phyloP scores from a whole-genome alignment of 352 stramenopile genomes.

The Albugo candida region DNA sequence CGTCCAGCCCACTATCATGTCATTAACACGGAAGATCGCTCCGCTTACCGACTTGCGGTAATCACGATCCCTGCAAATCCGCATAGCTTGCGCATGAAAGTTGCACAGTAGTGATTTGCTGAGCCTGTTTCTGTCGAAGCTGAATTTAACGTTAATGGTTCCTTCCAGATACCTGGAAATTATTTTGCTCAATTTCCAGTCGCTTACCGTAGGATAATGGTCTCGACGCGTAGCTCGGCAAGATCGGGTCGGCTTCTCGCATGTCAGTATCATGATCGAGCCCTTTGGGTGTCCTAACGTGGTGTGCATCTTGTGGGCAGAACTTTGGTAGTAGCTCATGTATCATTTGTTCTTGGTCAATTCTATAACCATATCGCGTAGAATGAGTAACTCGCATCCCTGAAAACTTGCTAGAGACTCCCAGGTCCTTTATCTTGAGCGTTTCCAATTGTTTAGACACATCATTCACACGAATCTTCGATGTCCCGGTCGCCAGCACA shows the following conservation, averaged over 20 bases:
- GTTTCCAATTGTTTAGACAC: conserved; percentile 3
- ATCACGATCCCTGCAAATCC: conserved; percentile 5
- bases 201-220: conserved; percentile 2
- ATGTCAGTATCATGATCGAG: not conserved
- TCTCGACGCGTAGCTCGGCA: conserved; percentile 4
- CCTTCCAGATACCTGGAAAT: conserved; percentile 12
- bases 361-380: not conserved
- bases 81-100: conserved; percentile 8
- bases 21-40: conserved; percentile 4
- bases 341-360: conserved; percentile 12
- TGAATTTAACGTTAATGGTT: conserved; percentile 1
- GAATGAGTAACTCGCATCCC: conserved; percentile 11
- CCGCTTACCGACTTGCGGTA: conserved; percentile 10
- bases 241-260: not conserved
- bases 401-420: conserved; percentile 9
- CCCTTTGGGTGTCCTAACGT: conserved; percentile 2
- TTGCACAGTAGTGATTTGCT: not conserved
- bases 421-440: conserved; percentile 15
- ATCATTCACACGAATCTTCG: not conserved
- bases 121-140: not conserved
- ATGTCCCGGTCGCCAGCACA: conserved; percentile 10
- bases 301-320: conserved; percentile 6
- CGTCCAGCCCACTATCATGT: conserved; percentile 3
- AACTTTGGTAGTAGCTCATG: conserved; percentile 8
- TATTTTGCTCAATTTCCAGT: conserved; percentile 9